Conservation (phyloP, 129 eudicot species). For the Chrysanthemum seticuspe region DNA sequence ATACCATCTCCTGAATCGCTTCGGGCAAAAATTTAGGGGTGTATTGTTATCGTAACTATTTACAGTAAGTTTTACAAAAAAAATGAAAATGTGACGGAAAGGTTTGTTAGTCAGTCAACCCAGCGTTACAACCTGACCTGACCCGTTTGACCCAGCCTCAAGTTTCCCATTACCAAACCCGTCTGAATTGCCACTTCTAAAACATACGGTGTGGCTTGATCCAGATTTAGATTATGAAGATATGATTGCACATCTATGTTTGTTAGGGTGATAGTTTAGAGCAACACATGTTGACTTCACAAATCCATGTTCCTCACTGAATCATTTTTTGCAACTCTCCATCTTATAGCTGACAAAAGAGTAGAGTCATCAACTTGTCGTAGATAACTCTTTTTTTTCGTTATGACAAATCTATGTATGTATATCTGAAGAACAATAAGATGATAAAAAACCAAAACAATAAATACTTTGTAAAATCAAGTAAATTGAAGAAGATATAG, state of each 20-base stretch:
- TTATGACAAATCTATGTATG: neutral
- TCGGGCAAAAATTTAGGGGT: no score
- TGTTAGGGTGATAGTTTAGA: conserved; percentile 3
- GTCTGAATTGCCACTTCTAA: no score
- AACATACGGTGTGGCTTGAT: no score
- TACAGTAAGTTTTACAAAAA: no score
- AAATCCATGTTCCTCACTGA: neutral
- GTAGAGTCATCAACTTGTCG: neutral
- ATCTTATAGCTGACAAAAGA: neutral
- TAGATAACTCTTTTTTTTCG: neutral
- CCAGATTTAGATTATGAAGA: neutral
- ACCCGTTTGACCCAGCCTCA: no score
- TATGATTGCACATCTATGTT: neutral
- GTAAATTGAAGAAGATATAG: conserved; percentile 4
- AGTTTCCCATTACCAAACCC: no score
- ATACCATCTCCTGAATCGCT: no score
- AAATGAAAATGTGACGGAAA: no score
- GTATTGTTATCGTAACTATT: no score
- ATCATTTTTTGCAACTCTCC: neutral
- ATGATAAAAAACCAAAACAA: neutral
- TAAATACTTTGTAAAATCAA: neutral
- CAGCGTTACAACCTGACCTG: no score
- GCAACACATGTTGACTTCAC: neutral
- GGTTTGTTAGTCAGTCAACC: no score
- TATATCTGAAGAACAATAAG: neutral